Base-by-base conservation (phyloP, 2,329 filamentous ascomycete species). In the Aaosphaeria pasadenensis region DNA sequence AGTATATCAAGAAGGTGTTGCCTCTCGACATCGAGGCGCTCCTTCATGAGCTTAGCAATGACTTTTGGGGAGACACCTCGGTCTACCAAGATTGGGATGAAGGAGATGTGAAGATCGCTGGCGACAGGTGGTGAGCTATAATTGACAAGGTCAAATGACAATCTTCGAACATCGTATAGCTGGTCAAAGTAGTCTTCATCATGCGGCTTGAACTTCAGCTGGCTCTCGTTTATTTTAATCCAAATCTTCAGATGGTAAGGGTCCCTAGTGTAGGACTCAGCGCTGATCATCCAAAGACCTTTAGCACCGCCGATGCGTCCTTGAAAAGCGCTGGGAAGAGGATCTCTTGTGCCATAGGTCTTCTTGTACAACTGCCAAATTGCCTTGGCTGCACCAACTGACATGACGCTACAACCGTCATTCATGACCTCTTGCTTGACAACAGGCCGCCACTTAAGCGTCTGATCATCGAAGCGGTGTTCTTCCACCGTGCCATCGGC, bases 231-330 rank as follows among this genome's bases (percentile, higher is more conserved):
- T 11, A 86, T 81, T 47, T 85, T 77, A 39, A 91, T 87, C 86
- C 85, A 88, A 7, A 74, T 64, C 2, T 65, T 62, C 24, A 69
- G 58, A 11, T 83, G 68, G 0, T 73, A 61, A 0, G 56, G 46
- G 1, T 77, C 70, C 1, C 70, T 69, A 0, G 66, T 66, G 29
- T 80, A 76, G 0, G 72, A 59, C 4, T 72, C 64, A 0, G 75
- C 72, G 54, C 86, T 83, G 5, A 86, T 67, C 42, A 86, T 77
- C 88, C 87, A 91, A 54, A 91, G 75, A 0, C 88, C 89, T 64
- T 92, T 92, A 0, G 86, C 86, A 13, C 85, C 82, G 7, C 83
- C 86, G 33, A 91, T 79, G 0, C 89, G 80, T 1, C 75, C 87
- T 64, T 92, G 88, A 0, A 81, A 84, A 0, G 78, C 84, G 32